These are phyloP conservation scores for Didymellaceae sp. DNA, from an alignment of 2,329 filamentous ascomycete genomes.

Conservation along the genomic window DNA sequence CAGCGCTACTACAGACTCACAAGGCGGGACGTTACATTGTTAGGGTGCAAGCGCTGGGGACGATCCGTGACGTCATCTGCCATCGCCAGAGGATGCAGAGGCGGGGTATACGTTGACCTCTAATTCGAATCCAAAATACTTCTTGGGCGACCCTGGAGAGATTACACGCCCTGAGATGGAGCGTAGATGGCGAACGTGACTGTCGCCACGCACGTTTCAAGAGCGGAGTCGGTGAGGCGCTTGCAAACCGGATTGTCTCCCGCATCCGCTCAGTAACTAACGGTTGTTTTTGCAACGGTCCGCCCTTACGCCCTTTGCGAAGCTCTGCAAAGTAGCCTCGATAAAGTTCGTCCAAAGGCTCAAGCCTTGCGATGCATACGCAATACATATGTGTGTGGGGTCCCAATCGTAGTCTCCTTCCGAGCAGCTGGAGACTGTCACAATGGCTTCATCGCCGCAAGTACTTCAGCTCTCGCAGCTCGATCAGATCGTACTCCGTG, in stretches of 20 bases:
- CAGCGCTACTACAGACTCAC: neutral
- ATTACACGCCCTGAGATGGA: too few species aligned
- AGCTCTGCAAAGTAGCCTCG: too few species aligned
- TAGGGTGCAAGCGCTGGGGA: neutral
- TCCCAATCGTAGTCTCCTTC: too few species aligned
- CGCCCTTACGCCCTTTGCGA: slow-evolving; percentile 13
- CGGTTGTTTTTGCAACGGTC: too few species aligned
- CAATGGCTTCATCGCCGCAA: neutral
- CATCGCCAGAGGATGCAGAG: neutral
- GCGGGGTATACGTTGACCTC: too few species aligned
- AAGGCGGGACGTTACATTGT: slow-evolving; percentile 14
- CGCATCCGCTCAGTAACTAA: neutral
- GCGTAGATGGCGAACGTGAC: neutral
- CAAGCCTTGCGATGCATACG: too few species aligned
- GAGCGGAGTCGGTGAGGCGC: neutral
- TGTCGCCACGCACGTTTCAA: neutral
- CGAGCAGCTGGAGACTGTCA: neutral
- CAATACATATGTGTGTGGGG: too few species aligned
- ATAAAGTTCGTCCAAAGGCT: too few species aligned
- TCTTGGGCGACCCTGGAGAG: too few species aligned
- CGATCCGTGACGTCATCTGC: slow-evolving; percentile 8
- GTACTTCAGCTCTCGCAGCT: neutral
- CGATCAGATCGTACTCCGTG: slow-evolving; percentile 8
- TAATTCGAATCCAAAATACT: too few species aligned
- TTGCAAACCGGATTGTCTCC: neutral